These are phyloP conservation scores for Tolypocladium tundrense DNA, from an alignment of 2,329 filamentous ascomycete genomes.

Conservation along the genomic window DNA sequence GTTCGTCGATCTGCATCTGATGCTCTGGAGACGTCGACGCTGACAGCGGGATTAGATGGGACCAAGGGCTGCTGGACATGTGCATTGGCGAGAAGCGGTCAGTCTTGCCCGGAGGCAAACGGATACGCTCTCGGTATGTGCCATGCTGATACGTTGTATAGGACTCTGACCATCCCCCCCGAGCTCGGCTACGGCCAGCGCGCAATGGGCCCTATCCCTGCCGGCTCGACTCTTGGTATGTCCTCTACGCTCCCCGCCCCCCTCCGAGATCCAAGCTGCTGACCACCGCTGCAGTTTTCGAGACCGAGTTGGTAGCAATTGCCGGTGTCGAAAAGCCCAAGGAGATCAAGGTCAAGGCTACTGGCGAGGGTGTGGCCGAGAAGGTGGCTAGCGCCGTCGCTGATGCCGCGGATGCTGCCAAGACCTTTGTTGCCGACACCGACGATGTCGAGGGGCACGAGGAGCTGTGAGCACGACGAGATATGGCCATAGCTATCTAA, in stretches of 20 bases:
- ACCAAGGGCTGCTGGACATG: constrained; percentile 83
- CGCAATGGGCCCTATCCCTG: constrained; percentile 72
- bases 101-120: constrained; percentile 10
- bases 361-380: constrained; percentile 12
- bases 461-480: constrained; percentile 38
- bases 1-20: constrained; percentile 29
- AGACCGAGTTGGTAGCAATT: constrained; percentile 83
- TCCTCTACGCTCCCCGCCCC: constrained; percentile 6
- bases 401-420: constrained; percentile 25
- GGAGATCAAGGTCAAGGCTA: constrained; percentile 19
- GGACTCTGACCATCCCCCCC: constrained; percentile 82
- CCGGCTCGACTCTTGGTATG: constrained; percentile 64
- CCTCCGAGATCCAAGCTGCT: constrained; percentile 5
- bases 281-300: constrained; percentile 53
- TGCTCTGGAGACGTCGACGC: background rate
- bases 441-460: constrained; percentile 49
- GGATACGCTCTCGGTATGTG: background rate
- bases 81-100: constrained; percentile 84
- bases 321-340: constrained; percentile 49
- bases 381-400: constrained; percentile 10
- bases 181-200: constrained; percentile 72
- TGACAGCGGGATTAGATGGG: constrained; percentile 52
- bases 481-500: background rate
- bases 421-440: constrained; percentile 41
- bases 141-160: constrained; percentile 14